Evolutionary conservation across 352 stramenopile species (phyloP).

Genomic region (Pythium phragmiticola): DNA sequence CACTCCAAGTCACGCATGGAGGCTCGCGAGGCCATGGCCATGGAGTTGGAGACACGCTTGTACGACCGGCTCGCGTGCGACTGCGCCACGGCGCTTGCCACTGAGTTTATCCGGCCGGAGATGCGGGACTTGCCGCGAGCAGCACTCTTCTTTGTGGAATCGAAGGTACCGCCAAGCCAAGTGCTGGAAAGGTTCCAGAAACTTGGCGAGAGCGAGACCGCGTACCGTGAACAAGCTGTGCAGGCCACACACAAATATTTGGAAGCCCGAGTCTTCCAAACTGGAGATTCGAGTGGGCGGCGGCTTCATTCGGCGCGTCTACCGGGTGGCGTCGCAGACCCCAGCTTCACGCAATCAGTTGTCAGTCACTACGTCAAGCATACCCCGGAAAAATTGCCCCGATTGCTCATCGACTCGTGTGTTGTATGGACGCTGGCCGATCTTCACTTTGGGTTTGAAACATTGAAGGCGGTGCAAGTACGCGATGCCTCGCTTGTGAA

Average conservation of each 20-base stretch:
- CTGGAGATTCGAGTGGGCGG: neutral
- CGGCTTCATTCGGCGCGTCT: neutral
- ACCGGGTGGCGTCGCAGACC: neutral
- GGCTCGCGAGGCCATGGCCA: constrained; percentile 26
- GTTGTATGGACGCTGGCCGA: constrained; percentile 72
- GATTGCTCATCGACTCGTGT: constrained; percentile 68
- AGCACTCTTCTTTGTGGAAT: constrained; percentile 71
- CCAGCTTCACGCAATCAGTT: constrained; percentile 63
- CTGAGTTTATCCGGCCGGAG: constrained; percentile 51
- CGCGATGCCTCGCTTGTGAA: constrained; percentile 47
- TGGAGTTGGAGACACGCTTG: constrained; percentile 71
- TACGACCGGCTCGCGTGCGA: constrained; percentile 74
- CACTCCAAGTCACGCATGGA: constrained; percentile 19
- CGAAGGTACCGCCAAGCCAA: constrained; percentile 51
- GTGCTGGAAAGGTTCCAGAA: constrained; percentile 58
- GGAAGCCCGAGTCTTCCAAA: constrained; percentile 69
- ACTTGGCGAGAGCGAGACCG: constrained; percentile 35
- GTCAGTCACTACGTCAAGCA: constrained; percentile 74
- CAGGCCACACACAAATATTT: constrained; percentile 60
- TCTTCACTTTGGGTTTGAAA: constrained; percentile 61
- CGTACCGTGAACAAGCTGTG: constrained; percentile 10
- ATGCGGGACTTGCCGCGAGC: constrained; percentile 62
- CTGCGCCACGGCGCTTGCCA: constrained; percentile 61
- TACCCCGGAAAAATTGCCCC: constrained; percentile 69
- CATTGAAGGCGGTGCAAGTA: constrained; percentile 43